Evolutionary conservation across 257 asterid genomes (phyloP).

Genomic region (Eustoma russellianum): DNA sequence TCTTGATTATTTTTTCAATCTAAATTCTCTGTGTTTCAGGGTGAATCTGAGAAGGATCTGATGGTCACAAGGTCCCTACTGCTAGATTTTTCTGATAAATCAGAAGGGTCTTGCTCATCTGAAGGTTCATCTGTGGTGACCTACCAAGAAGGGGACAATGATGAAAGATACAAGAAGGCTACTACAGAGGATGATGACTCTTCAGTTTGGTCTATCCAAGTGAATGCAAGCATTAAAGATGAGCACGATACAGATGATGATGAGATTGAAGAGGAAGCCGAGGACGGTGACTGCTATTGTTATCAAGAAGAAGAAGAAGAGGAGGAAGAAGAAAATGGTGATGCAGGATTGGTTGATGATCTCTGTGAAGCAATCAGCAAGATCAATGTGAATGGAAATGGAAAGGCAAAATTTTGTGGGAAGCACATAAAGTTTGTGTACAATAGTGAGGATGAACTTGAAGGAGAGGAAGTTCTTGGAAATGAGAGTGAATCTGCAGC

Average conservation of each 20-base stretch:
- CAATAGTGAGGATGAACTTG: conserved; percentile 66
- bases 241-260: conserved; percentile 27
- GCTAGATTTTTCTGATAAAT: conserved; percentile 64
- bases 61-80: conserved; percentile 69
- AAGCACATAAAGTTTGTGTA: conserved; percentile 66
- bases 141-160: conserved; percentile 21
- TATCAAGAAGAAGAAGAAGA: conserved; percentile 22
- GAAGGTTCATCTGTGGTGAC: conserved; percentile 42
- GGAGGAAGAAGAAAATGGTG: conserved; percentile 3
- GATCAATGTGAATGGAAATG: conserved; percentile 31
- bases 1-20: not conserved
- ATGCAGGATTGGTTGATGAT: conserved; percentile 31
- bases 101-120: conserved; percentile 28
- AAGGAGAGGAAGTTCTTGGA: conserved; percentile 24
- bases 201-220: conserved; percentile 77
- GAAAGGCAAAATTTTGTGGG: conserved; percentile 28
- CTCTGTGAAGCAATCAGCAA: conserved; percentile 69
- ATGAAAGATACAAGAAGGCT: conserved; percentile 17
- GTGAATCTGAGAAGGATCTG: conserved; percentile 27
- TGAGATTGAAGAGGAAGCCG: conserved; percentile 10
- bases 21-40: conserved; percentile 15
- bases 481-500: conserved; percentile 3
- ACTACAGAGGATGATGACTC: conserved; percentile 38
- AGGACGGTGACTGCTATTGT: conserved; percentile 10
- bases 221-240: conserved; percentile 48